A percentile compares a stretch with the other conserved stretches of the same genome.
These are phyloP conservation scores for Amorphotheca resinae DNA, from an alignment of 495 filamentous ascomycete species.

Conservation along the genomic window DNA sequence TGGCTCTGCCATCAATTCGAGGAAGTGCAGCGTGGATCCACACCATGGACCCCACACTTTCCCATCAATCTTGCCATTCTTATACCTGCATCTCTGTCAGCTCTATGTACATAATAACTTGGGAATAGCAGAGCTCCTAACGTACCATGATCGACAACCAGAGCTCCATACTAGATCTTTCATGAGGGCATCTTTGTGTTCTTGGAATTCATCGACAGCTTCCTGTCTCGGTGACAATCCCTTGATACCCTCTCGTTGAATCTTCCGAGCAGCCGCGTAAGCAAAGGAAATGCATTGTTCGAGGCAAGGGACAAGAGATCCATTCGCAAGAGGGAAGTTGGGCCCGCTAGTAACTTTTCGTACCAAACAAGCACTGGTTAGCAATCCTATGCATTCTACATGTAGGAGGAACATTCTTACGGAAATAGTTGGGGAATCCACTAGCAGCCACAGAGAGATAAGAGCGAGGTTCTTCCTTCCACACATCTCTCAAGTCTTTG, in stretches of 20 bases:
- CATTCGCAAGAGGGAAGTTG: constrained; percentile 32
- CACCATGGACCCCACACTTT: constrained; percentile 33
- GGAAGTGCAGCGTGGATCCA: constrained; percentile 35
- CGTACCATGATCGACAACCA: constrained; percentile 35
- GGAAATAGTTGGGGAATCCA: constrained; percentile 39
- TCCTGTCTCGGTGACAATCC: constrained; percentile 28
- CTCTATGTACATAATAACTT: constrained; percentile 35
- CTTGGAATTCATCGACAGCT: constrained; percentile 30
- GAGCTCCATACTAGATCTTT: constrained; percentile 34
- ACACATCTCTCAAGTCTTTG: constrained; percentile 22
- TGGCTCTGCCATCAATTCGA: constrained; percentile 34
- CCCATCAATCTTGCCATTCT: constrained; percentile 29
- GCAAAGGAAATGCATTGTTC: constrained; percentile 16
- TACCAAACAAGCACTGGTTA: background rate
- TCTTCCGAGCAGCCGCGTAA: constrained; percentile 31
- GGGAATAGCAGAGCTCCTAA: too few species aligned
- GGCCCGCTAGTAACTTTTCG: constrained; percentile 24
- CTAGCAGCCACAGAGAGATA: constrained; percentile 41
- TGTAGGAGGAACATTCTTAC: background rate
- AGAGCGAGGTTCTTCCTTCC: constrained; percentile 24
- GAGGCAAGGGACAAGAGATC: constrained; percentile 27
- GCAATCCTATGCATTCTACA: background rate
- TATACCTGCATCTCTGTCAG: constrained; percentile 39
- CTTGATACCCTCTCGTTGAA: constrained; percentile 35
- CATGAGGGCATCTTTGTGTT: constrained; percentile 30